Percentiles rank a stretch among this genome's conserved stretches.
These are phyloP conservation scores for Clonostachys solani DNA, from an alignment of 2,329 filamentous ascomycete genomes.

Conservation along the genomic window DNA sequence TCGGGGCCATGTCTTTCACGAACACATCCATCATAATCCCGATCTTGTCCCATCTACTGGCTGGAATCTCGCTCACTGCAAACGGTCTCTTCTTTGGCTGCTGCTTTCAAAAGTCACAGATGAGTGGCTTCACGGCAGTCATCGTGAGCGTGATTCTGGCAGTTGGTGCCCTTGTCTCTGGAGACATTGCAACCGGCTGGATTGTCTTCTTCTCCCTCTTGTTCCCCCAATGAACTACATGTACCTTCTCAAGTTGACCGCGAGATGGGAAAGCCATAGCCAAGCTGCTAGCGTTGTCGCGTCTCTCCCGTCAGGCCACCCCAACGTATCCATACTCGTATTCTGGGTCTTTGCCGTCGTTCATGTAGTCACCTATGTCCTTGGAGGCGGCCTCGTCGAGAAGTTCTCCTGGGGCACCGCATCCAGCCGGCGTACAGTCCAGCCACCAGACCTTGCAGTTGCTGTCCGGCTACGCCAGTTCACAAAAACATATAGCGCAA, in stretches of 20 bases:
- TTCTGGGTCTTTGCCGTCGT: constrained; percentile 15
- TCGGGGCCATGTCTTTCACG: constrained; percentile 19
- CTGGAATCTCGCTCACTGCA: constrained; percentile 53
- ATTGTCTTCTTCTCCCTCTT: too few species aligned
- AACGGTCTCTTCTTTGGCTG: constrained; percentile 52
- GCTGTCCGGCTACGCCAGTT: constrained; percentile 14
- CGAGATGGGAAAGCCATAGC: too few species aligned
- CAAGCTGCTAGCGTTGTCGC: too few species aligned
- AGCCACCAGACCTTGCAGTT: constrained; percentile 3
- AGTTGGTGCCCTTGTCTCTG: constrained; percentile 7
- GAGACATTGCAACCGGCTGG: too few species aligned
- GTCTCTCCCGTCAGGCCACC: too few species aligned
- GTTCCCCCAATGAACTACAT: too few species aligned
- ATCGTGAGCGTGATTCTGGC: constrained; percentile 12
- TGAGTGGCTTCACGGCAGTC: neutral
- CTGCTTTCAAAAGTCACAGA: constrained; percentile 22
- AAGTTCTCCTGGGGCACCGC: constrained; percentile 24
- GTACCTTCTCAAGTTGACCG: too few species aligned
- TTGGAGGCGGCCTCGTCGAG: constrained; percentile 24
- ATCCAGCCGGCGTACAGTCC: constrained; percentile 16
- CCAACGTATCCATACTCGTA: too few species aligned
- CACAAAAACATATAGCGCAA: constrained; percentile 23
- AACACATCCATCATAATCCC: constrained; percentile 18
- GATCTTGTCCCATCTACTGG: constrained; percentile 40
- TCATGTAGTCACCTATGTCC: constrained; percentile 23